Evolutionary conservation across 2,329 filamentous ascomycete species (phyloP), one percentile per base, ranked within the genome.

Genomic region (Trichoderma oligosporum): DNA sequence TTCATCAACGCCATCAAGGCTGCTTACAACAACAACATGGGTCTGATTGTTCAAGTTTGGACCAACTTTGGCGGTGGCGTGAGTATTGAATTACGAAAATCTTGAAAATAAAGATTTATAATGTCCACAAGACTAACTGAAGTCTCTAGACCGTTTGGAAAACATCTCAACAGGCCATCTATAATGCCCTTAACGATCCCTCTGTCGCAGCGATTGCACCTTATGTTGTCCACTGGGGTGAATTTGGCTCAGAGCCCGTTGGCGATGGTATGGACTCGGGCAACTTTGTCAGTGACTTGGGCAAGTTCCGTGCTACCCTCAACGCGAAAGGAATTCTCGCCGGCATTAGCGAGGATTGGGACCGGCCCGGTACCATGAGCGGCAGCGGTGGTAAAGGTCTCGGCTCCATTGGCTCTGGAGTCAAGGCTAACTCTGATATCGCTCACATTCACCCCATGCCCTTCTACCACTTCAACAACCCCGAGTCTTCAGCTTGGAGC

Each of bases 401-500:
- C 20, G 59, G 55, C 6, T 52, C 56, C 14, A 44, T 62, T 27
- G 62, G 62, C 7, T 14, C 36, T 4, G 61, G 58, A 5, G 61
- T 64, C 42, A 61, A 61, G 44, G 47, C 38, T 20, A 63, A 61
- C 57, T 63, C 62, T 8, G 60, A 63, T 29, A 44, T 60, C 27
- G 60, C 61, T 5, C 61, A 63, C 49, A 64, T 61, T 58, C 62
- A 64, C 55, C 58, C 60, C 35, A 64, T 64, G 62, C 61, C 61
- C 24, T 64, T 64, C 49, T 63, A 62, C 38, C 61, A 60, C 48
- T 42, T 45, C 38, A 58, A 61, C 56, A 51, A 59, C 9, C 31
- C 41, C 16, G 44, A 58, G 27, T 54, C 57, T 11, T 22, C 57
- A 11, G 60, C 61, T 7, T 63, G 58, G 60, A 51, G 38, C 14